Evolutionary conservation across 2,329 filamentous ascomycete genomes (phyloP).

Genomic region (Plenodomus biglobosus): DNA sequence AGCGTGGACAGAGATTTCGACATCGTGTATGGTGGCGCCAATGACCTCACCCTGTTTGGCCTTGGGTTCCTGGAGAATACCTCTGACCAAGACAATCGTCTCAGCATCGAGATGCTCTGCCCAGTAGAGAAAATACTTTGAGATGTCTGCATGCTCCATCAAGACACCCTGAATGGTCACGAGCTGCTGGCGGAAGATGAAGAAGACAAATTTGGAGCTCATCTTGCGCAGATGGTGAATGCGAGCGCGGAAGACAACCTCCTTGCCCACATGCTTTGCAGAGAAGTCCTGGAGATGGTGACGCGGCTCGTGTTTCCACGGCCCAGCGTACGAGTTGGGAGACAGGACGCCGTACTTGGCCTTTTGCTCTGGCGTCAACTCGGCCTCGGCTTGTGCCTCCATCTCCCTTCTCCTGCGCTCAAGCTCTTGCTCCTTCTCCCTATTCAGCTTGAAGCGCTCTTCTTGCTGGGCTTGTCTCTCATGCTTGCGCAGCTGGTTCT

Average conservation of each 20-base stretch:
- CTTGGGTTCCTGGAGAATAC: constrained; percentile 70
- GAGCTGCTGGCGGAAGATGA: constrained; percentile 82
- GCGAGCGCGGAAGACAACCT: constrained; percentile 68
- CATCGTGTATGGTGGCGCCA: constrained; percentile 71
- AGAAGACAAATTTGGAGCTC: constrained; percentile 79
- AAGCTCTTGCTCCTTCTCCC: constrained; percentile 50
- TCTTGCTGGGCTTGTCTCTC: constrained; percentile 50
- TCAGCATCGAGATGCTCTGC: constrained; percentile 80
- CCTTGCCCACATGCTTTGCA: constrained; percentile 57
- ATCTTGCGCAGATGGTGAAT: constrained; percentile 79
- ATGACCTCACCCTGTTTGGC: constrained; percentile 67
- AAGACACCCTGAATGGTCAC: constrained; percentile 84
- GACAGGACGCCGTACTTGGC: constrained; percentile 60
- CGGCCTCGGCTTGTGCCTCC: constrained; percentile 51
- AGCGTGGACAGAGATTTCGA: constrained; percentile 72
- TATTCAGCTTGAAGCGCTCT: constrained; percentile 47
- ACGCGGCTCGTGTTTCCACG: constrained; percentile 52
- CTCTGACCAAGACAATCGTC: constrained; percentile 74
- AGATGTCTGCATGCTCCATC: constrained; percentile 62
- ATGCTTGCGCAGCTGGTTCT: constrained; percentile 53
- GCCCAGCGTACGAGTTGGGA: constrained; percentile 60
- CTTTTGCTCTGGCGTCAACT: constrained; percentile 61
- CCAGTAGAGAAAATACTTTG: constrained; percentile 80
- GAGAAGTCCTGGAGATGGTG: constrained; percentile 56
- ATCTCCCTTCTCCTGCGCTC: constrained; percentile 52